Evolutionary conservation across 1,284 basidiomycete genomes (phyloP), one percentile per base, ranked within the genome.

Genomic region (Ustilago trichophora): DNA sequence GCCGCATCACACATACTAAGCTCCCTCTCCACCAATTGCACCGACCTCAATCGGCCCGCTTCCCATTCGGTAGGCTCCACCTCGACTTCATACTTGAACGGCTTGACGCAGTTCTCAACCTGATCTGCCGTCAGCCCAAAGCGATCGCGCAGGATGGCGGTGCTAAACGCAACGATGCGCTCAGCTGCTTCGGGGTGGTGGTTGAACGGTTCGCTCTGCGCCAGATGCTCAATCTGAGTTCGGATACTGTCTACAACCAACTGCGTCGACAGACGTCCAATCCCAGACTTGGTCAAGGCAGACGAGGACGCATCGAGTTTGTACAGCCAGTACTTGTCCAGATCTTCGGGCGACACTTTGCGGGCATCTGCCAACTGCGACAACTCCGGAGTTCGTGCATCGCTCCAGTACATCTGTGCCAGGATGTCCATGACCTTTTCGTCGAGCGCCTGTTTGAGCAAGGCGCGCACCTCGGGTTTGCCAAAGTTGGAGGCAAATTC

Each of bases 101-200:
- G 96, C 84, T 98, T 99, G 85, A 99, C 96, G 83, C 92, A 96
- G 83, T 98, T 99, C 85, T 99, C 96, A 8, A 99, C 96, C 83
- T 98, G 95, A 81, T 99, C 96, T 1, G 92, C 90, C 4, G 96
- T 93, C 50, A 97, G 83, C 9, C 91, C 90, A 60, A 97, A 90
- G 3, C 95, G 87, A 76, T 97, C 93, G 42, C 93, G 86, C 53
- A 99, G 84, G 75, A 99, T 95, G 76, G 87, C 88, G 82, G 96
- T 93, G 13, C 91, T 91, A 82, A 97, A 96, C 74, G 93, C 87
- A 50, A 92, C 87, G 55, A 99, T 89, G 16, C 93, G 88, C 68
- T 95, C 92, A 2, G 92, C 87, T 0, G 93, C 91, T 13, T 86
- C 86, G 0, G 92, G 91, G 81, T 99, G 96, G 84, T 89, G 88